These are phyloP conservation scores for Globisporangium solare DNA, from an alignment of 352 stramenopile genomes.

Conservation along the genomic window DNA sequence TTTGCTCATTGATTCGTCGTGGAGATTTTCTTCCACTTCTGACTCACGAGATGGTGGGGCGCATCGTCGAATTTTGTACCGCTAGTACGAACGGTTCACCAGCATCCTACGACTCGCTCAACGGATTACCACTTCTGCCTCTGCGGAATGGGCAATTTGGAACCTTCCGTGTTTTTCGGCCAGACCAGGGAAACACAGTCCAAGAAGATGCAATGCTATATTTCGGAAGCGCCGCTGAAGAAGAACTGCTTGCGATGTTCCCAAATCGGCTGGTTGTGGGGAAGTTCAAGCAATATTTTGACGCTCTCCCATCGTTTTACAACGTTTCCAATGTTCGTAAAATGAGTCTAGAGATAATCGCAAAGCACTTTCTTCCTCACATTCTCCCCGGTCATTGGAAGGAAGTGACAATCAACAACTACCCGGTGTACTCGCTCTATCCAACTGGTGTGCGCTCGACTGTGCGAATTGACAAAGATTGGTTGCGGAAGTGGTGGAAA, in stretches of 20 bases:
- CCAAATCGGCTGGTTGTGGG: constrained; percentile 31
- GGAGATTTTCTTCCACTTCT: constrained; percentile 34
- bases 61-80: constrained; percentile 49
- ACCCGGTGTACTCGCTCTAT: constrained; percentile 27
- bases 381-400: constrained; percentile 32
- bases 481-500: constrained; percentile 43
- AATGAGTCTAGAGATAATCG: constrained; percentile 25
- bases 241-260: constrained; percentile 42
- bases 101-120: constrained; percentile 17
- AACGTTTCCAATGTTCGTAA: constrained; percentile 40
- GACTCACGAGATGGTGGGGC: constrained; percentile 16
- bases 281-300: constrained; percentile 41
- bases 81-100: constrained; percentile 7
- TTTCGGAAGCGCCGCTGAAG: constrained; percentile 41
- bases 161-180: constrained; percentile 21
- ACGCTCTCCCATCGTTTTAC: constrained; percentile 35
- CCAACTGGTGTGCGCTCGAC: not conserved
- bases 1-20: constrained; percentile 34
- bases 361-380: constrained; percentile 37
- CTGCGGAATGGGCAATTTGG: constrained; percentile 42
- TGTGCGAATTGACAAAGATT: constrained; percentile 26
- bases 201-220: constrained; percentile 21
- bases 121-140: constrained; percentile 40
- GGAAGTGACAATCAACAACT: constrained; percentile 9
- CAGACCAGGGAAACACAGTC: constrained; percentile 2